Evolutionary conservation across 495 filamentous ascomycete genomes (phyloP), one percentile per base, ranked within the genome.

Genomic region (Penicillium taxi): DNA sequence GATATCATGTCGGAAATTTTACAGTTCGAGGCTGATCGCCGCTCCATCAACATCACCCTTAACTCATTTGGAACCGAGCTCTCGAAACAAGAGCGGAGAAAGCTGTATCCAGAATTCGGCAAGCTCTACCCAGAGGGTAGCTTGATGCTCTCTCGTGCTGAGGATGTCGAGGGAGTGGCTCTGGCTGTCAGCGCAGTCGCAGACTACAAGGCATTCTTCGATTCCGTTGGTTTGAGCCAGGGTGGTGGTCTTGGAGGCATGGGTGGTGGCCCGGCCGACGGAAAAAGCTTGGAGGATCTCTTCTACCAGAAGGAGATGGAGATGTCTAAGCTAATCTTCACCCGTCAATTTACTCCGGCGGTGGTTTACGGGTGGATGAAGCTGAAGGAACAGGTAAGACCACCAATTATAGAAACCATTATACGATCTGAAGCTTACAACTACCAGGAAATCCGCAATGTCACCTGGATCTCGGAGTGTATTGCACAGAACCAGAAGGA

Each of bases 231-330:
- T 19, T 68, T 96, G 46, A 81, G 77, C 19, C 82, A 86, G 41
- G 82, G 85, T 9, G 63, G 72, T 24, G 82, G 84, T 9, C 66
- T 84, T 11, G 84, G 86, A 11, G 90, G 93, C 54, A 88, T 91
- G 84, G 77, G 86, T 28, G 88, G 86, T 9, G 60, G 72, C 13
- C 78, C 78, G 14, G 67, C 74, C 21, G 87, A 91, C 32, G 83
- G 82, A 11, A 89, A 86, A 73, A 95, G 87, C 55, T 63, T 98
- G 44, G 91, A 98, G 53, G 91, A 98, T 47, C 70, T 96, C 65
- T 96, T 99, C 64, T 99, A 99, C 58, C 87, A 95, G 61, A 95
- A 91, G 67, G 91, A 99, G 67, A 96, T 96, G 93, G 88, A 96
- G 61, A 81, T 96, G 48, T 84, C 83, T 19, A 99, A 96, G 74